Conservation (phyloP, 108 stramenopile species). For the Stephanodiscus triporus region DNA sequence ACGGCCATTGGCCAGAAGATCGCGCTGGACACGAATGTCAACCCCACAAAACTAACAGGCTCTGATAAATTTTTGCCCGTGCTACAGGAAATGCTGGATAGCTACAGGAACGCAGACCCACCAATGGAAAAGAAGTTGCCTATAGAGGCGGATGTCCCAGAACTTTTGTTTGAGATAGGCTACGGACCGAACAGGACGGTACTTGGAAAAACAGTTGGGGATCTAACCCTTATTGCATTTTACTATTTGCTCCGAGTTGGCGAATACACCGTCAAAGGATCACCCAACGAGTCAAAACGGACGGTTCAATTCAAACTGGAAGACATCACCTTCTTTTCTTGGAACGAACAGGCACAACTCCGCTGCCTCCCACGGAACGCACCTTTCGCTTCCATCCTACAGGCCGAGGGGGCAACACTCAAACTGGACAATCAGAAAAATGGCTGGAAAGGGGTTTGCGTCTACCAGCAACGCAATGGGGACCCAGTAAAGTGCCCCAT, state of each 20-base stretch:
- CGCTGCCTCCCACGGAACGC: background rate
- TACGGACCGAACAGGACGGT: too few relatives aligned
- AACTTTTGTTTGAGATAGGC: background rate
- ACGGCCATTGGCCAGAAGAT: conserved; percentile 7
- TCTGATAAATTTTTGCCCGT: background rate
- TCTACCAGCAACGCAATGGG: too few relatives aligned
- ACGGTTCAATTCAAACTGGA: background rate
- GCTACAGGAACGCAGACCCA: background rate
- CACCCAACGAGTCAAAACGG: background rate
- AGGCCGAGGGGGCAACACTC: too few relatives aligned
- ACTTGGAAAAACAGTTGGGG: too few relatives aligned
- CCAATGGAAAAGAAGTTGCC: background rate
- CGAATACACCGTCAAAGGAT: background rate
- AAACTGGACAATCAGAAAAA: too few relatives aligned
- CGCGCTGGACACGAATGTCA: background rate
- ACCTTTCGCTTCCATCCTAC: too few relatives aligned
- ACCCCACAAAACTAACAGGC: background rate
- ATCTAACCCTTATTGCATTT: conserved; percentile 6
- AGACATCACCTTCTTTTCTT: conserved; percentile 7
- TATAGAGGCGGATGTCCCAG: background rate
- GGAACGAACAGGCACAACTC: too few relatives aligned
- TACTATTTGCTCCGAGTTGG: conserved; percentile 4
- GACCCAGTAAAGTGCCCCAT: background rate
- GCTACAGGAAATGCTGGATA: background rate
- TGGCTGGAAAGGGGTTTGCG: too few relatives aligned